Evolutionary conservation across 108 stramenopile species (phyloP), one percentile per base, ranked within the genome.

Genomic region (Fragilaria crotonensis): DNA sequence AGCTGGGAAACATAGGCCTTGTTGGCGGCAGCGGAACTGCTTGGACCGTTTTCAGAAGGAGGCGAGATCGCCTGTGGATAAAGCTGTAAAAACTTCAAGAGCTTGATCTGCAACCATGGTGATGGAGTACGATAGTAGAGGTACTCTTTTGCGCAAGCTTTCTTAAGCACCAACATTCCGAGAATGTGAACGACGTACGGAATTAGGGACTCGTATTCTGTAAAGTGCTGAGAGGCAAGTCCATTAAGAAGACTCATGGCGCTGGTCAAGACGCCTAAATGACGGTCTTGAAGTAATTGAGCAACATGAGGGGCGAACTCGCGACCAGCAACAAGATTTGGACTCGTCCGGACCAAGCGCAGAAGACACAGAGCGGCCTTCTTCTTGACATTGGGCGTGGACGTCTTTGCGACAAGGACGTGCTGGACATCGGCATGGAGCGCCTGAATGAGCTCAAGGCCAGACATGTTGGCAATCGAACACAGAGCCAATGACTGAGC

Each of bases 51-150:
- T 50, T 80, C 76, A 0, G 59, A 62, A 2, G 33, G 50, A 27
- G 76, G 53, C 30, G 58, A 57, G 11, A 88, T 50, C 3, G 83
- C 78, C 59, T 88, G 80, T 2, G 90, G 95, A 67, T 91, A 97
- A 22, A 91, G 75, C 71, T 97, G 95, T 52, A 99, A 53, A 60
- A 93, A 96, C 67, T 93, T 92, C 32, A 97, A 81, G 53, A 93
- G 63, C 61, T 94, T 95, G 64, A 98, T 94, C 64, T 95, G 96
- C 22, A 96, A 76, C 94, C 95, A 96, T 0, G 96, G 98, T 69
- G 78, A 80, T 20, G 96, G 91, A 4, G 92, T 95, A 18, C 83
- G 75, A 77, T 96, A 96, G 73, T 99, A 99, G n/a, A 96, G 66
- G 68, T 97, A 97, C 54, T 95, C 95, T 11, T 79, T 41, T 23